Conservation (phyloP, 192 early-diverging fungal genomes). For the Backusella psychrophila region DNA sequence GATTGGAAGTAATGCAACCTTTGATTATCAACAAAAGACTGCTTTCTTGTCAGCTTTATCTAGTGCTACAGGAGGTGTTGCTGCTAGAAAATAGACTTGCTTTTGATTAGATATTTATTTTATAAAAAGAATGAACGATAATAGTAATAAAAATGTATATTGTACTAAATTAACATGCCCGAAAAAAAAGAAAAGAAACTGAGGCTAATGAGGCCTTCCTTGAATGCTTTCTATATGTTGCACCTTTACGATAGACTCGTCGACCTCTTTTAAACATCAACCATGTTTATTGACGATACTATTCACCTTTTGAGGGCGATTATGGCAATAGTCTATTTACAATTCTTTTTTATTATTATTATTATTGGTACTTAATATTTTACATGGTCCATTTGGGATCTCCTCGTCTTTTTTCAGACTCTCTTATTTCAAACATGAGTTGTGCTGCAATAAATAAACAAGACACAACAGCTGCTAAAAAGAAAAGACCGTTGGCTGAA, state of each 20-base stretch:
- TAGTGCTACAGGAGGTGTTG: constrained; percentile 11
- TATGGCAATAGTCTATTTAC: not conserved
- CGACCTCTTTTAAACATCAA: no score
- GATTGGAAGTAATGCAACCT: constrained; percentile 28
- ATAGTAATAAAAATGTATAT: not conserved
- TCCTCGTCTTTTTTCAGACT: constrained; percentile 61
- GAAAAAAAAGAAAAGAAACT: no score
- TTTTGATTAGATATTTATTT: not conserved
- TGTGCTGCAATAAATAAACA: constrained; percentile 63
- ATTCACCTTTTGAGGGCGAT: no score
- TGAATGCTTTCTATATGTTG: no score
- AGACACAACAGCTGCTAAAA: constrained; percentile 45
- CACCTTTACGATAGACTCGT: no score
- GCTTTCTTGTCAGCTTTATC: constrained; percentile 21
- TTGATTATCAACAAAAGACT: constrained; percentile 20
- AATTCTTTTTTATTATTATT: not conserved
- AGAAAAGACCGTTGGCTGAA: constrained; percentile 24
- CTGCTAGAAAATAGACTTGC: constrained; percentile 6
- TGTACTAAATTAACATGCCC: not conserved
- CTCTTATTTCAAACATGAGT: constrained; percentile 79
- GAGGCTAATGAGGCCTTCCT: no score
- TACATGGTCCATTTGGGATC: constrained; percentile 35
- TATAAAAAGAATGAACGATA: not conserved
- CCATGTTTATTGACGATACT: no score
- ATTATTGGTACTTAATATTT: not conserved